Evolutionary conservation across 345 rosid genomes (phyloP), one percentile per base, ranked within the genome.

Genomic region (Noccaea bulbosa): DNA sequence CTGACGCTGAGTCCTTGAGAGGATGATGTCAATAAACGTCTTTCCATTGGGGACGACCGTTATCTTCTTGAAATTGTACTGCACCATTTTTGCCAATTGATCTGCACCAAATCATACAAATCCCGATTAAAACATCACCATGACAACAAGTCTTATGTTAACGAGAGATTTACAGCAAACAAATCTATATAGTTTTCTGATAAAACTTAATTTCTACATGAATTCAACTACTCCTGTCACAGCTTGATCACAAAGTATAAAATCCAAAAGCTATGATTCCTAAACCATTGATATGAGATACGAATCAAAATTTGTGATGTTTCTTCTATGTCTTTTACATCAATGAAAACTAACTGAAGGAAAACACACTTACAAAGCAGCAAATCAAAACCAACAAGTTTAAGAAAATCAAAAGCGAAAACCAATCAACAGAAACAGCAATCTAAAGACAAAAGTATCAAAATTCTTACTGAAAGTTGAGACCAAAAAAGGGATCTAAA

Each of bases 41-140:
- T 88, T 87, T 48, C 92, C 89, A 77, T 80, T 84, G 10, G 92
- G 95, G 14, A 88, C 91, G 50, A 87, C 87, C 0, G 92, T 88
- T 46, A 88, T 91, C 86, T 80, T 85, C 88, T 88, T 87, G 68
- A 91, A 88, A 79, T 91, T 85, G 35, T 87, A 91, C 17, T 85
- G 91, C 47, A 84, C 95, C 88, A 87, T 85, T 67, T 79, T 77
- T 15, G 43, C 20, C 32, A 6, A 60, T 62, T 11, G 27, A 24
- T 67, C 83, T 79, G 65, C 59, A 54, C 5, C 7, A 62, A 46
- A 35, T 11, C 11, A 72, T 6, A 43, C 39, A 71, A 48, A 45
- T 38, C 14, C 47, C 6, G n/a, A 16, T 72, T 37, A 48, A 9
- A n/a, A 12, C 3, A 65, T 22, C 35, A 62, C 9, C 9, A 27